Percentiles rank a stretch among this genome's conserved stretches.
These are phyloP conservation scores for Paracamarosporium sp. DNA, from an alignment of 2,329 filamentous ascomycete genomes.

Conservation along the genomic window DNA sequence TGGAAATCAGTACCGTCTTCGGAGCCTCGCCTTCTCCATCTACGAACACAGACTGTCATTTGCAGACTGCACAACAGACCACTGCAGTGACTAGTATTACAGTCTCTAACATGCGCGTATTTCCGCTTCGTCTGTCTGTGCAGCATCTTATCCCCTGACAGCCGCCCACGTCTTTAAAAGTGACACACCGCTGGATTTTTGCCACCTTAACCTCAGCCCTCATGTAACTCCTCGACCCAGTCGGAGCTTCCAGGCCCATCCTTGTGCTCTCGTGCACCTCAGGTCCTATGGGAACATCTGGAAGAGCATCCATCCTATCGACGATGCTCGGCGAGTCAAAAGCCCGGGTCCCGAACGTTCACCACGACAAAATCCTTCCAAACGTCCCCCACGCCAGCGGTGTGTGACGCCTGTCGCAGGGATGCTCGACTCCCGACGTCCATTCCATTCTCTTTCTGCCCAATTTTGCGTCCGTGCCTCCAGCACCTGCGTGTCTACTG, in stretches of 20 bases:
- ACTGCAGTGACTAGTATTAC: neutral
- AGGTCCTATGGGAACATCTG: neutral
- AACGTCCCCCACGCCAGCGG: neutral
- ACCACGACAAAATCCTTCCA: neutral
- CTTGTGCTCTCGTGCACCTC: neutral
- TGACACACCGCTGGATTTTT: neutral
- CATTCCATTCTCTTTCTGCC: neutral
- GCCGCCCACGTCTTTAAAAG: neutral
- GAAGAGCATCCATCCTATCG: neutral
- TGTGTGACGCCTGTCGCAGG: neutral
- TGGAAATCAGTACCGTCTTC: neutral
- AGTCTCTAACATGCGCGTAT: neutral
- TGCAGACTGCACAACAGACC: neutral
- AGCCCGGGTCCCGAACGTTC: neutral
- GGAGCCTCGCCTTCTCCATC: neutral
- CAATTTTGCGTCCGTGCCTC: neutral
- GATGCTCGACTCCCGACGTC: neutral
- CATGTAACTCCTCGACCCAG: neutral
- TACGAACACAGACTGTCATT: neutral
- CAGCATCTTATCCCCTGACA: neutral
- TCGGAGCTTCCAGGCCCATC: neutral
- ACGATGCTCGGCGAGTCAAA: neutral
- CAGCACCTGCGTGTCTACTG: neutral
- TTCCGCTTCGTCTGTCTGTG: neutral
- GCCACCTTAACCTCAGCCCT: neutral